These are phyloP conservation scores for Mortierella sp. DNA, from an alignment of 371 early-diverging fungal genomes.

Conservation along the genomic window DNA sequence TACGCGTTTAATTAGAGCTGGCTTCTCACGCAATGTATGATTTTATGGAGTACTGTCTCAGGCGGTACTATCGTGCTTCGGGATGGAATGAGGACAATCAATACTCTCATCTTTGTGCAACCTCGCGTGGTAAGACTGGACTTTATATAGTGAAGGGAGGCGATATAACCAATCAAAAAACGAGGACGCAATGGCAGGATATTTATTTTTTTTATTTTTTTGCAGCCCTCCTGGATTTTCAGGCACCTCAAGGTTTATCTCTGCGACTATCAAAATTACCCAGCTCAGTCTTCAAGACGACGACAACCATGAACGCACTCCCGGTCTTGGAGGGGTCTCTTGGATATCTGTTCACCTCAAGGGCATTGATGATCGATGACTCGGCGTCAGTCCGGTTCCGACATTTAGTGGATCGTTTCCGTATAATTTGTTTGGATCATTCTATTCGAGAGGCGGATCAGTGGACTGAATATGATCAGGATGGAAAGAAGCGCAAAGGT, in stretches of 20 bases:
- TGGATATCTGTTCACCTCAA: constrained; percentile 87
- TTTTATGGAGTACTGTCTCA: constrained; percentile 86
- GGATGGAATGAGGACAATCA: constrained; percentile 85
- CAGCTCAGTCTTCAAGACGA: constrained; percentile 80
- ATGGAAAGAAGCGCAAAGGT: constrained; percentile 49
- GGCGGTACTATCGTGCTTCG: constrained; percentile 80
- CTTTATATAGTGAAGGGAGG: not conserved
- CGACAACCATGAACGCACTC: constrained; percentile 80
- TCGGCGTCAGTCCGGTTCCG: constrained; percentile 70
- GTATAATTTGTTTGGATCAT: constrained; percentile 57
- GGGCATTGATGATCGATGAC: constrained; percentile 72
- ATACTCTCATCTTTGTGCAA: constrained; percentile 81
- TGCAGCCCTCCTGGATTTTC: constrained; percentile 79
- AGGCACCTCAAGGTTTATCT: constrained; percentile 79
- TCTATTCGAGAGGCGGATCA: constrained; percentile 52
- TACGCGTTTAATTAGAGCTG: constrained; percentile 21
- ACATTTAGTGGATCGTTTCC: constrained; percentile 71
- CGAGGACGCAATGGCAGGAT: too few species aligned
- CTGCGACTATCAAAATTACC: constrained; percentile 81
- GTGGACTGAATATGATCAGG: constrained; percentile 35
- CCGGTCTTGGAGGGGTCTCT: constrained; percentile 79
- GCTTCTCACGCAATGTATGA: constrained; percentile 73
- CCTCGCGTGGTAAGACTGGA: constrained; percentile 65
- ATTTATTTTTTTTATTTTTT: not conserved
- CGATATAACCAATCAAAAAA: not conserved